Evolutionary conservation across 108 stramenopile species (phyloP), one percentile per base, ranked within the genome.

Genomic region (Conticribra guillardii): DNA sequence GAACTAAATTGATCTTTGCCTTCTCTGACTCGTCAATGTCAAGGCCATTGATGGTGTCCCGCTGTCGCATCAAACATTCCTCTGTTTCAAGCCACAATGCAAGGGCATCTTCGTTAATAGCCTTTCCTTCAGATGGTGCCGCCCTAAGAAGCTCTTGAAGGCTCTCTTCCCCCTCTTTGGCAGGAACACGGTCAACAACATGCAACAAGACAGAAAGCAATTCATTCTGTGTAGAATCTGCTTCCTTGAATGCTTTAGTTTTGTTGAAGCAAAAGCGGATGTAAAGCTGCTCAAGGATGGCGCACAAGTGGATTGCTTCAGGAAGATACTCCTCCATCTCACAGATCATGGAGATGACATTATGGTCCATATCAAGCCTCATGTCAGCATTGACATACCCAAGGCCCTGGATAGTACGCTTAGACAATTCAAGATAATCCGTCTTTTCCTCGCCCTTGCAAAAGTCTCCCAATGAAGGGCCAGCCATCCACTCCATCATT

Each of bases 351-450:
- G 89, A 80, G 54, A 92, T 41, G 17, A 88, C 86, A 64, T 94
- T 94, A 83, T 94, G 95, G 46, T 93, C 91, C 89, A 92, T 88
- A n/a, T 87, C 89, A 51, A 93, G 83, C 47, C 82, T 87, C 59
- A 70, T 63, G 51, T 88, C 87, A 11, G 73, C 80, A 51, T 92
- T 76, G 29, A 93, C 85, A 62, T 87, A 92, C 16, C 91, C 96
- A 54, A 95, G 87, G 19, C 88, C 83, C 54, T 80, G 68, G 52
- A 93, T 71, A 46, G 91, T 83, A 48, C 84, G 78, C 45, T 79
- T 48, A 23, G 93, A 90, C n/a, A 87, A 60, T 3, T 73, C 82
- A 23, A 90, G 71, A 74, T 95, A 96, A 54, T 91, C 73, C 31
- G 82, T 67, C 21, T 84, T 76, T 28, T 57, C 59, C 30, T 84